phyloP scores from a whole-genome alignment of 495 filamentous ascomycete species.

The Penicillium paradoxum region DNA sequence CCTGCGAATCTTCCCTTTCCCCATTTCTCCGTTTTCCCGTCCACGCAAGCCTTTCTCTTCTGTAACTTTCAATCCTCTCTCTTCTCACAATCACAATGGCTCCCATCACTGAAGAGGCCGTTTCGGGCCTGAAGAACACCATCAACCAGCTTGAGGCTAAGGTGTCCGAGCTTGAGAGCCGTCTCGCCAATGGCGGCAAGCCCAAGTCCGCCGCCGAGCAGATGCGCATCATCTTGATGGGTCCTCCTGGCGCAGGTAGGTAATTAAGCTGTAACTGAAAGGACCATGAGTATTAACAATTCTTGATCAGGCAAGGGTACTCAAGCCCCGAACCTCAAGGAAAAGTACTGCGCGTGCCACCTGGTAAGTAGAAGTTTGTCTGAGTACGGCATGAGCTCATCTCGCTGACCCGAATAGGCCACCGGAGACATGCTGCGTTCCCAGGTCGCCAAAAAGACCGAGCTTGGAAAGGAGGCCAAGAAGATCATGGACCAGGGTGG shows the following conservation, averaged over 20 bases:
- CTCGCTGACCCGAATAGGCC: slow-evolving; percentile 52
- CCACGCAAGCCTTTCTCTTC: slow-evolving; percentile 18
- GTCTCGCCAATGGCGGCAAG: slow-evolving; percentile 50
- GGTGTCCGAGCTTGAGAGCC: slow-evolving; percentile 70
- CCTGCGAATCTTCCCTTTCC: slow-evolving; percentile 33
- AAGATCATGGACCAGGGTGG: slow-evolving; percentile 99
- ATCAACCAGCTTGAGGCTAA: slow-evolving; percentile 80
- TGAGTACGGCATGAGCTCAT: background rate
- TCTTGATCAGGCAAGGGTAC: slow-evolving; percentile 87
- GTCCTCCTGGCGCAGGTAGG: slow-evolving; percentile 92
- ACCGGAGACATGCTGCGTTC: slow-evolving; percentile 99
- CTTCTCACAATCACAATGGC: slow-evolving; percentile 58
- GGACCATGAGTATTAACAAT: slow-evolving; percentile 23
- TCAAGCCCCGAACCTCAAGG: slow-evolving; percentile 95
- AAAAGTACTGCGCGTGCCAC: slow-evolving; percentile 94
- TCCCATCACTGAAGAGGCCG: slow-evolving; percentile 70
- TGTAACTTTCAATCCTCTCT: slow-evolving; percentile 15
- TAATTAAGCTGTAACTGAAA: slow-evolving; percentile 9
- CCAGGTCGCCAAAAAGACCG: slow-evolving; percentile 96
- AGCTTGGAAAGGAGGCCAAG: slow-evolving; percentile 93
- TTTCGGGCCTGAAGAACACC: slow-evolving; percentile 68
- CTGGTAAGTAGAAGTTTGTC: slow-evolving; percentile 57
- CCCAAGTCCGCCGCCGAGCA: slow-evolving; percentile 49
- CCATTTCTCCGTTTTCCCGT: slow-evolving; percentile 28
- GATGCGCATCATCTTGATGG: slow-evolving; percentile 95